phyloP scores from a whole-genome alignment of 2,329 filamentous ascomycete species.

The Neophaeococcomyces mojaviensis region DNA sequence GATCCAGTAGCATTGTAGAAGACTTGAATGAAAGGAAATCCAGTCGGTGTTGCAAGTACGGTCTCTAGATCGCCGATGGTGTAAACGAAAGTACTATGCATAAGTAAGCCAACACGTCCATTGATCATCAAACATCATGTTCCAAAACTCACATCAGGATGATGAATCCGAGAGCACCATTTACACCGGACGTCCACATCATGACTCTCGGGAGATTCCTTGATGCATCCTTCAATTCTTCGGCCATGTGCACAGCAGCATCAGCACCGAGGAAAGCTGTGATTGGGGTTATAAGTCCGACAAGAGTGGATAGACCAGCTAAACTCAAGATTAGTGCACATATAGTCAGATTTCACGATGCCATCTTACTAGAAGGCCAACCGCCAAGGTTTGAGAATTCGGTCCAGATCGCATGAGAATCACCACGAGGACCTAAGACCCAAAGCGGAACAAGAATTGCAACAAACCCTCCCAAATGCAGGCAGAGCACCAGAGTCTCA shows the following conservation, averaged over 20 bases:
- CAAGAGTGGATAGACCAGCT: conserved; percentile 18
- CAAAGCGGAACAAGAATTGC: conserved; percentile 37
- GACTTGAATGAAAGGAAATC: conserved; percentile 32
- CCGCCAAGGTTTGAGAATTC: conserved; percentile 33
- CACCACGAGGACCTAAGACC: conserved; percentile 33
- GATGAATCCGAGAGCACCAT: conserved; percentile 29
- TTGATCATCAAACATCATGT: not conserved
- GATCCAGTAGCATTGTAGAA: conserved; percentile 29
- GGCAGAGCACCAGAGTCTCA: conserved; percentile 33
- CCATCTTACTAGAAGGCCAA: conserved; percentile 24
- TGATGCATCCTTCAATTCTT: conserved; percentile 32
- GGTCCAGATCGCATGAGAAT: conserved; percentile 31
- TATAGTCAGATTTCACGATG: conserved; percentile 26
- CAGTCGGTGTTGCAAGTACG: conserved; percentile 25
- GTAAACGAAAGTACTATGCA: conserved; percentile 24
- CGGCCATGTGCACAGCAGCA: conserved; percentile 25
- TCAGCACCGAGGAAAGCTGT: conserved; percentile 23
- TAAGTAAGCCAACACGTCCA: not conserved
- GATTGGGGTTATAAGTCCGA: conserved; percentile 21
- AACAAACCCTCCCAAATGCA: conserved; percentile 36
- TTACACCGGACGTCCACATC: conserved; percentile 28
- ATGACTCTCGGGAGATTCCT: conserved; percentile 29
- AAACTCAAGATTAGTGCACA: not conserved
- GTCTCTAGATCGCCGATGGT: conserved; percentile 26
- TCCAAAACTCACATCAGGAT: conserved; percentile 25